These are phyloP conservation scores for Xylariales sp. DNA, from an alignment of 2,329 filamentous ascomycete genomes.

Conservation along the genomic window DNA sequence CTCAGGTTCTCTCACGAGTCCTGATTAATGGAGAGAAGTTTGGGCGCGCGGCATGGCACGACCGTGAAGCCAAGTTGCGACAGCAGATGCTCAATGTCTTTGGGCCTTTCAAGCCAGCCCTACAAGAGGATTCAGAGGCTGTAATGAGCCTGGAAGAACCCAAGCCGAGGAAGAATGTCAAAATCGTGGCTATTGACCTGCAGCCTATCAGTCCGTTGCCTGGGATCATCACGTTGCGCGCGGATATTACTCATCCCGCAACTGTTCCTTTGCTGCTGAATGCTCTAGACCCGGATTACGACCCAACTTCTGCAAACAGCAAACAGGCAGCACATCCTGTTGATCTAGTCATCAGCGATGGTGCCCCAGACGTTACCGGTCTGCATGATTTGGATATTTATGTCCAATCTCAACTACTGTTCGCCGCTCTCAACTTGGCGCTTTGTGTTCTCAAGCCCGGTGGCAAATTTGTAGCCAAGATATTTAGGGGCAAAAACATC, in stretches of 20 bases:
- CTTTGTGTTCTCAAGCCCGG: conserved; percentile 89
- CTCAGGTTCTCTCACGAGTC: conserved; percentile 88
- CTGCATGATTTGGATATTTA: conserved; percentile 98
- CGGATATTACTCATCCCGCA: conserved; percentile 95
- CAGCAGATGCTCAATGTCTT: conserved; percentile 56
- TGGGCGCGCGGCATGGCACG: conserved; percentile 80
- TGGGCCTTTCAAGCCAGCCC: conserved; percentile 21
- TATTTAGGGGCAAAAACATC: conserved; percentile 93
- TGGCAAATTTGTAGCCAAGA: conserved; percentile 96
- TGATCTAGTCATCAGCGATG: conserved; percentile 91
- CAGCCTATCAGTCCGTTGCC: conserved; percentile 94
- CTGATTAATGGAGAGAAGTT: conserved; percentile 93
- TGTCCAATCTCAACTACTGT: conserved; percentile 91
- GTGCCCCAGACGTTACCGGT: conserved; percentile 93
- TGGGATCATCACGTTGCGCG: conserved; percentile 86
- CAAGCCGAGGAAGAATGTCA: conserved; percentile 64
- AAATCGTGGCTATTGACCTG: conserved; percentile 92
- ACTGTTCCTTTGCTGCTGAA: conserved; percentile 86
- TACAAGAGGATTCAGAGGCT: conserved; percentile 16
- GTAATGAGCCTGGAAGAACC: conserved; percentile 18
- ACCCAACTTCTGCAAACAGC: conserved; percentile 37
- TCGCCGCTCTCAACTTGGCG: conserved; percentile 88
- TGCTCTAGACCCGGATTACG: conserved; percentile 72
- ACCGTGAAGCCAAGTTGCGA: conserved; percentile 66
- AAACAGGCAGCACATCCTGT: conserved; percentile 69